Base-by-base conservation (phyloP, 306 rosid species). In the Phaseolus lunatus region DNA sequence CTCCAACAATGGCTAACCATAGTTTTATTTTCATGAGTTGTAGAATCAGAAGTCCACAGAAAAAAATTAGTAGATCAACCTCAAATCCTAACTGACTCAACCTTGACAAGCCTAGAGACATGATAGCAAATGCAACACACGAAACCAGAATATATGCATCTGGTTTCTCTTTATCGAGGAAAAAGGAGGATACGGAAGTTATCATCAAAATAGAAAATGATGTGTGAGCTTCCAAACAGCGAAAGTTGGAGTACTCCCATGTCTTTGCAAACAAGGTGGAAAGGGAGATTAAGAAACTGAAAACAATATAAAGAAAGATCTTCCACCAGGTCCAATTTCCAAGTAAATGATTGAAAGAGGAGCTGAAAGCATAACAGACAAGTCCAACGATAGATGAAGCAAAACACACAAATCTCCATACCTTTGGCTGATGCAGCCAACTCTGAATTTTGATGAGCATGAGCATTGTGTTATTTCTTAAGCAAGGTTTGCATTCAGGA, bases 21-120 rank as follows among this genome's bases (percentile, higher is more conserved):
- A 18, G 49, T 3, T 78, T 70, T 14, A 70, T 78, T 70, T 69
- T 70, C 77, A 47, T 78, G 44, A 78, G 77, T 16, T 70, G 82
- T 10, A 70, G 14, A 2, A 6, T 78, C 2, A 78, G 20, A 70
- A 5, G 1, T 11, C 53, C 72, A 2, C 56, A 18, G 37, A 71
- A 79, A 41, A 71, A 79, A 16, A 71, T 48, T 1, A 71, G 26
- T 10, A 79, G 72, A 63, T 79, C 83, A 2, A 63, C 7, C 22
- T 79, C 78, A 3, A 79, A 61, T 61, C 78, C 83, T 1, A 39
- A 49, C 23, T 61, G 56, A 61, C 13, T 61, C 13, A 61, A 35
- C 14, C 63, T n/a, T 14, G 78, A 61, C 56, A 79, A 66, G 8
- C 75, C 31, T 0, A 65, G 7, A 0, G 61, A 72, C 83, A 72